Evolutionary conservation across 768 basidiomycete genomes (phyloP).

Genomic region (Boletus rubescentipes): DNA sequence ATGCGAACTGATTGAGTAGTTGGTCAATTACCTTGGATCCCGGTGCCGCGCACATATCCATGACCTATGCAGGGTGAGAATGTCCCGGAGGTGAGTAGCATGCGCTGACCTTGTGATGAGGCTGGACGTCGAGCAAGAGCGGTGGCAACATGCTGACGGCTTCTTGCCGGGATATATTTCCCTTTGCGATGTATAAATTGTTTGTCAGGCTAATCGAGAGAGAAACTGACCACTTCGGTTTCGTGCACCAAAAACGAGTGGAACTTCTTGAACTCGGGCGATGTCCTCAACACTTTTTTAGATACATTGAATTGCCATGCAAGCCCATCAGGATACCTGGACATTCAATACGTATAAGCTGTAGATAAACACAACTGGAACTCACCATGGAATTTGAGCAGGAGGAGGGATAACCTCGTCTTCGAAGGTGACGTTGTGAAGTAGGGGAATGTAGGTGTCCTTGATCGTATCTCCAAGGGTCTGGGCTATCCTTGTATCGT

Average conservation of each 20-base stretch:
- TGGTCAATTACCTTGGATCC: constrained; percentile 75
- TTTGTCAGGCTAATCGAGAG: background rate
- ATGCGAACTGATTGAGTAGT: background rate
- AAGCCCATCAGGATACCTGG: constrained; percentile 90
- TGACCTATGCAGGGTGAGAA: constrained; percentile 47
- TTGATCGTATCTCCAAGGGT: constrained; percentile 79
- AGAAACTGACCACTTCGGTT: constrained; percentile 84
- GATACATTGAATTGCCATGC: constrained; percentile 96
- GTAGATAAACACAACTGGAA: background rate
- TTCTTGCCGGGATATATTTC: constrained; percentile 94
- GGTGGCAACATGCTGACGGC: constrained; percentile 99
- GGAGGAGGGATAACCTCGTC: constrained; percentile 76
- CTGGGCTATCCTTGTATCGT: constrained; percentile 52
- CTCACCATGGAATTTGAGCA: constrained; percentile 80
- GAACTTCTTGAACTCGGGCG: constrained; percentile 89
- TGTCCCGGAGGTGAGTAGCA: background rate
- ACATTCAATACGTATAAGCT: background rate
- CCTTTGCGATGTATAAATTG: constrained; percentile 44
- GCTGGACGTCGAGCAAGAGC: constrained; percentile 89
- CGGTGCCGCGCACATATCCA: constrained; percentile 99
- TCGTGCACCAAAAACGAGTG: constrained; percentile 97
- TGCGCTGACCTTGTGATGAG: constrained; percentile 72
- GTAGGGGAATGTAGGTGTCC: constrained; percentile 71
- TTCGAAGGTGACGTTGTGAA: constrained; percentile 75
- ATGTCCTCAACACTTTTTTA: constrained; percentile 84